phyloP scores from a whole-genome alignment of 1,284 basidiomycete species.

The Xanthoconium separans region DNA sequence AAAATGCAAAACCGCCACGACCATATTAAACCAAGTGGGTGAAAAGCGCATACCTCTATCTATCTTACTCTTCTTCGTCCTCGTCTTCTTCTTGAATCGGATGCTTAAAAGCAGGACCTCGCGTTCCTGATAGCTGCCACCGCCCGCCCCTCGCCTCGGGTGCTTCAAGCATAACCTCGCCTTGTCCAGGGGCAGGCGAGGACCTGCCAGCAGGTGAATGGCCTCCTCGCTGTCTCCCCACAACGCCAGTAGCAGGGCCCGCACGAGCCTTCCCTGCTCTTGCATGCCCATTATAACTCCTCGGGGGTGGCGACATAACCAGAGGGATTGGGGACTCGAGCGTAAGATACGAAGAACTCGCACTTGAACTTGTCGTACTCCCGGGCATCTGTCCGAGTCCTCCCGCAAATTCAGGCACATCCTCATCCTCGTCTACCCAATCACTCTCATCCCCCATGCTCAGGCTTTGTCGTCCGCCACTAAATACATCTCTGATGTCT shows the following conservation, averaged over 20 bases:
- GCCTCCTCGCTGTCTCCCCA: conserved; percentile 40
- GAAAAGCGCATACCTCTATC: conserved; percentile 4
- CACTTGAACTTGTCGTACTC: conserved; percentile 29
- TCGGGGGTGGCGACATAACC: conserved; percentile 42
- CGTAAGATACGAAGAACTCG: conserved; percentile 24
- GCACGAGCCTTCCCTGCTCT: conserved; percentile 29
- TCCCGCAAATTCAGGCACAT: conserved; percentile 70
- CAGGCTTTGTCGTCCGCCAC: conserved; percentile 53
- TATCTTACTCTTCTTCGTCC: conserved; percentile 60
- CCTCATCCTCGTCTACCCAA: conserved; percentile 84
- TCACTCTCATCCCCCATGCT: conserved; percentile 73
- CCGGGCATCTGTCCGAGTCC: conserved; percentile 71
- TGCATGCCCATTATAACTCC: conserved; percentile 26
- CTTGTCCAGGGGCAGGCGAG: conserved; percentile 51
- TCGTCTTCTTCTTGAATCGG: conserved; percentile 78
- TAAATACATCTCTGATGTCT: conserved; percentile 77
- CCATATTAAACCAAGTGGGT: conserved; percentile 3
- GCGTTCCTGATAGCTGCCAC: conserved; percentile 61
- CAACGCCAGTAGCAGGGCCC: conserved; percentile 19
- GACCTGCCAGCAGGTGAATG: conserved; percentile 58
- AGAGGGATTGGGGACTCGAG: conserved; percentile 36
- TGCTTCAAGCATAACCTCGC: conserved; percentile 47
- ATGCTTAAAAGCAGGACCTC: conserved; percentile 64
- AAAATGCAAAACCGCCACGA: conserved; percentile 2
- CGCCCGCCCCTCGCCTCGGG: conserved; percentile 41